Base-by-base conservation (phyloP, 371 early-diverging fungal species). In the Syncephalastrum sp. region DNA sequence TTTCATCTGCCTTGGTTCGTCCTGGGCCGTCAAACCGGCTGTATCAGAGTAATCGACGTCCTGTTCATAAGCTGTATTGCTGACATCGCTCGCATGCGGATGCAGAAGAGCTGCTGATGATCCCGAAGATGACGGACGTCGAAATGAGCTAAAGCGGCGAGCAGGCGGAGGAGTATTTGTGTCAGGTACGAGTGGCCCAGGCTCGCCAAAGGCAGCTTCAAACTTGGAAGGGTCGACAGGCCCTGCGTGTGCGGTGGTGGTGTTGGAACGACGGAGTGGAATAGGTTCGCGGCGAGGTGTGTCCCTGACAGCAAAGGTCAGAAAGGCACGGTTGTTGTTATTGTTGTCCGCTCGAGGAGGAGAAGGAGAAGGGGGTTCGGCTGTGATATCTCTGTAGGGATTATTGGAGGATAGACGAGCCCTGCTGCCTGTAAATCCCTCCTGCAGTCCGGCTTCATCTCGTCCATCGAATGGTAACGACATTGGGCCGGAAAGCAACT, bases 31-130 rank as follows among this genome's bases (percentile, higher is more conserved):
- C 16, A 76, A 56, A 47, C 69, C 17, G 1, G 77, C 73, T 5
- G 73, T 76, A 50, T 76, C 77, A 33, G 77, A 69, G 47, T 70
- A 70, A 17, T 69, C 67, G 21, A 64, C 29, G 14, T 61, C 60
- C 27, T 72, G 67, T 12, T 53, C 50, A 5, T 33, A 33, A 33
- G 2, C 0, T 33, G 38, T 33, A 10, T 33, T 33, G 38, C 10
- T 33, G 38, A 33, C 38, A 33, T 33, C 38, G 38, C 8, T 5
- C 38, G 38, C 38, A 33, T 5, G 38, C 5, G 38, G 6, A 2
- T 33, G 38, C 38, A 33, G 38, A 10, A 33, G 38, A 6, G 38
- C 38, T 8, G 38, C 38, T 33, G 38, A 33, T 33, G 38, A 33
- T 33, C 38, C 38, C 10, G 38, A 33, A 10, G 38, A 33, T 33